phyloP scores from a whole-genome alignment of 179 eudicot species.

The Nepenthes alata region DNA sequence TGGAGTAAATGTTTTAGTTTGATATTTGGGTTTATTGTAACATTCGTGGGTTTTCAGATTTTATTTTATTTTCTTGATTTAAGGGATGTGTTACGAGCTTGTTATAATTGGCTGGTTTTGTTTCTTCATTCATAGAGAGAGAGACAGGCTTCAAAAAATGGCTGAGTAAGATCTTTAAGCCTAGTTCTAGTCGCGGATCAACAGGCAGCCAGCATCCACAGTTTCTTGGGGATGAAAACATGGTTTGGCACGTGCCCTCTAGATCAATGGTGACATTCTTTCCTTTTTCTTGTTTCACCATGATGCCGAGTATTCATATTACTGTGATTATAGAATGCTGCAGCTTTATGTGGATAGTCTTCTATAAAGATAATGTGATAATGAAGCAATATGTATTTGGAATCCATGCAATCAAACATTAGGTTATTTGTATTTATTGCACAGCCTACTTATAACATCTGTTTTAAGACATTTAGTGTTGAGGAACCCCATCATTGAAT shows the following conservation, averaged over 20 bases:
- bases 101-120: constrained; percentile 36
- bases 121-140: constrained; percentile 56
- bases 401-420: too few species aligned
- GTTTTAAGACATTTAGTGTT: too few species aligned
- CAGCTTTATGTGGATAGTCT: too few species aligned
- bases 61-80: neutral
- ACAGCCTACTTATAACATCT: too few species aligned
- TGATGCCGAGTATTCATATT: too few species aligned
- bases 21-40: neutral
- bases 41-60: neutral
- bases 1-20: neutral
- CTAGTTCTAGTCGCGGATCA: constrained; percentile 40
- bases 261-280: constrained; percentile 53
- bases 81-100: neutral
- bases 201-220: constrained; percentile 42
- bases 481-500: too few species aligned
- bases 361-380: too few species aligned
- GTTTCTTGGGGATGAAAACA: constrained; percentile 63
- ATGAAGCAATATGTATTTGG: too few species aligned
- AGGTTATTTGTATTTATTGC: too few species aligned
- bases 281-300: neutral
- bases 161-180: constrained; percentile 74
- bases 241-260: constrained; percentile 62
- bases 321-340: too few species aligned
- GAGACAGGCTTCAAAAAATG: constrained; percentile 80